These are phyloP conservation scores for Fistulinella cinereoalba DNA, from an alignment of 1,284 basidiomycete species.

Conservation along the genomic window DNA sequence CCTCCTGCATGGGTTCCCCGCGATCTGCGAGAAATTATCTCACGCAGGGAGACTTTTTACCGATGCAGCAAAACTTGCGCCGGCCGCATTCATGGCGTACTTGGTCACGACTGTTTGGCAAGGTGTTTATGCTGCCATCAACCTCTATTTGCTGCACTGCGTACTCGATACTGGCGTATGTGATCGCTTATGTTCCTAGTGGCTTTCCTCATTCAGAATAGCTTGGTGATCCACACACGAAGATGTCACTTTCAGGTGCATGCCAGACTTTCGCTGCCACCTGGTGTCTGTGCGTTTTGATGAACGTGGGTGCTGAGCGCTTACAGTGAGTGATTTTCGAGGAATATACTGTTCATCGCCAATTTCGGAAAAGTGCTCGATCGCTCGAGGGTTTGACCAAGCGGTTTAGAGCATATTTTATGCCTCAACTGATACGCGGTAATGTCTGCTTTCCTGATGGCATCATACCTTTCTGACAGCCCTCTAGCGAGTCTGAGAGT, in stretches of 20 bases:
- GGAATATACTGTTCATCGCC: conserved; percentile 6
- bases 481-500: conserved; percentile 23
- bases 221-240: conserved; percentile 11
- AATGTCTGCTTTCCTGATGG: neutral
- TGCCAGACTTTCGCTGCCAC: conserved; percentile 10
- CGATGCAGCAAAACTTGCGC: conserved; percentile 34
- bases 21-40: conserved; percentile 1
- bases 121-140: conserved; percentile 28
- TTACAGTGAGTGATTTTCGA: conserved; percentile 14
- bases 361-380: conserved; percentile 25
- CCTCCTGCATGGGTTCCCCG: conserved; percentile 1
- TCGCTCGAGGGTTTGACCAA: conserved; percentile 20
- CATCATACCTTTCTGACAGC: neutral
- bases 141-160: conserved; percentile 22
- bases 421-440: conserved; percentile 40
- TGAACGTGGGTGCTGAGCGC: conserved; percentile 11
- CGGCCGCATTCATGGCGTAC: conserved; percentile 25
- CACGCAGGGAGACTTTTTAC: conserved; percentile 18
- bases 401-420: conserved; percentile 36
- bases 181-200: neutral
- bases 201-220: conserved; percentile 3
- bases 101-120: conserved; percentile 29
- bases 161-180: conserved; percentile 22
- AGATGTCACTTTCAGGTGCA: neutral
- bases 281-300: conserved; percentile 19